These are phyloP conservation scores for Wallacemonas collosoma DNA, from an alignment of 208 protist genomes.

Conservation along the genomic window DNA sequence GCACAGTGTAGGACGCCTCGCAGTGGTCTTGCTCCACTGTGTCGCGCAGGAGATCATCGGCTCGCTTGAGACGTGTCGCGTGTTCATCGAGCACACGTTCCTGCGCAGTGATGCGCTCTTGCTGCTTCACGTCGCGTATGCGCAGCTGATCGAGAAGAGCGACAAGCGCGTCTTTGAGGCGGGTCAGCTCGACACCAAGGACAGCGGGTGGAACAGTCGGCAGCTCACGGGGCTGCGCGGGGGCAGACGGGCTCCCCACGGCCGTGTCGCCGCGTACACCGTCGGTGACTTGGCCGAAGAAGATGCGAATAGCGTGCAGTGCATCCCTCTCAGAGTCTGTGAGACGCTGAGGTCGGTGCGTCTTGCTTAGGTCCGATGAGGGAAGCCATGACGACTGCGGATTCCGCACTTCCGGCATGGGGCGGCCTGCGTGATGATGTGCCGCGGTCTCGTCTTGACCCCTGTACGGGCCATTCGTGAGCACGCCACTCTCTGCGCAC, in stretches of 20 bases:
- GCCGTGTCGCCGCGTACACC: constrained; percentile 1
- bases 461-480: neutral
- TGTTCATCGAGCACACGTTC: constrained; percentile 50
- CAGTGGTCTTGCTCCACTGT: constrained; percentile 33
- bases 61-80: constrained; percentile 60
- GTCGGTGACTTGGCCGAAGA: constrained; percentile 3
- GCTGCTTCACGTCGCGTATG: constrained; percentile 29
- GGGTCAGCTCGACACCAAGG: constrained; percentile 16
- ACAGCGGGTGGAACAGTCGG: neutral
- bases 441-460: neutral
- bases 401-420: constrained; percentile 19
- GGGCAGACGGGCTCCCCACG: neutral
- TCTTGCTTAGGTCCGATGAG: neutral
- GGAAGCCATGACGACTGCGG: constrained; percentile 7
- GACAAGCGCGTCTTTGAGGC: constrained; percentile 30
- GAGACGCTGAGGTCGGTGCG: neutral
- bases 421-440: neutral
- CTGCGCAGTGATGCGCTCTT: constrained; percentile 41
- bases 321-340: constrained; percentile 3
- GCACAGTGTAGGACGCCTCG: constrained; percentile 43
- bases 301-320: neutral
- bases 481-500: constrained; percentile 6
- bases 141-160: constrained; percentile 45
- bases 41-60: constrained; percentile 58
- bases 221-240: neutral